Evolutionary conservation across 2,329 filamentous ascomycete species (phyloP).

Genomic region (Laburnicola sp.): DNA sequence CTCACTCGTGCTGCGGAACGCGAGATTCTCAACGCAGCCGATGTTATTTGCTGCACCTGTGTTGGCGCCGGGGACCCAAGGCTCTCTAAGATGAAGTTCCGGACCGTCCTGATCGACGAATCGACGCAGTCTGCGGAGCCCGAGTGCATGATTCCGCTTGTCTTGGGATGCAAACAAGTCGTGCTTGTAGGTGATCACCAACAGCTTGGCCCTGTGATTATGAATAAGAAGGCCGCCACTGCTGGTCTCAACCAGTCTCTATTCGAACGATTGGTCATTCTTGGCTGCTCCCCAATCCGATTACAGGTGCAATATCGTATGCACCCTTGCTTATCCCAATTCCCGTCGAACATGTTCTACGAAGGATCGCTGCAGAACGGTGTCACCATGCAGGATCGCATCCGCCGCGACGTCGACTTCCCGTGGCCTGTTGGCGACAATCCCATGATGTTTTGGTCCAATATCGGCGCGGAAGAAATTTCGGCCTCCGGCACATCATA

Average conservation of each 20-base stretch:
- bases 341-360: slow-evolving; percentile 97
- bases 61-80: slow-evolving; percentile 96
- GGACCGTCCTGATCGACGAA: slow-evolving; percentile 96
- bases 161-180: slow-evolving; percentile 96
- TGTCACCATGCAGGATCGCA: slow-evolving; percentile 83
- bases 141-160: slow-evolving; percentile 97
- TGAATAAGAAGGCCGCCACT: slow-evolving; percentile 99
- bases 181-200: slow-evolving; percentile 99
- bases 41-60: slow-evolving; percentile 98
- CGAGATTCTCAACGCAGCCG: slow-evolving; percentile 91
- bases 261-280: slow-evolving; percentile 91
- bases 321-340: slow-evolving; percentile 96
- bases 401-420: slow-evolving; percentile 93
- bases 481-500: slow-evolving; percentile 97
- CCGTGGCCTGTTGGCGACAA: slow-evolving; percentile 93
- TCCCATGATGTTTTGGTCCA: slow-evolving; percentile 96
- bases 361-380: slow-evolving; percentile 96
- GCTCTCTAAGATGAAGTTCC: slow-evolving; percentile 95
- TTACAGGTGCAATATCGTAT: slow-evolving; percentile 98
- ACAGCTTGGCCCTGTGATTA: slow-evolving; percentile 96
- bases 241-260: slow-evolving; percentile 97
- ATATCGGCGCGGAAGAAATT: slow-evolving; percentile 95
- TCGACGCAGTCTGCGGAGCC: slow-evolving; percentile 97
- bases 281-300: slow-evolving; percentile 87
- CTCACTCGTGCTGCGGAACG: slow-evolving; percentile 91